Conservation (phyloP, 306 rosid genomes). For the Prunus salicina region DNA sequence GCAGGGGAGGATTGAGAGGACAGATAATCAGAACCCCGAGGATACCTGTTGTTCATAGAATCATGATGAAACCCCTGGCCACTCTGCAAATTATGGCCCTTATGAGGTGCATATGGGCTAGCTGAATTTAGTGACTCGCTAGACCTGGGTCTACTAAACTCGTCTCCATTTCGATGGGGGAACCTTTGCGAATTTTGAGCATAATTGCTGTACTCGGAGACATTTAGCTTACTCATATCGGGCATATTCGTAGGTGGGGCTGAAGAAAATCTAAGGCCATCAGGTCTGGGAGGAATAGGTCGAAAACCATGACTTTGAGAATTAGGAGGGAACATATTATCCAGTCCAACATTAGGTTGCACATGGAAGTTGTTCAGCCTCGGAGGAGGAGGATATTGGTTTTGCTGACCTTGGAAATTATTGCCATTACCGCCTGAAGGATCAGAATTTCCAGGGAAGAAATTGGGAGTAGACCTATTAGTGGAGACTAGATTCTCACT, state of each 20-base stretch:
- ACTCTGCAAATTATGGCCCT: constrained; percentile 43
- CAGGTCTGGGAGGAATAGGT: constrained; percentile 43
- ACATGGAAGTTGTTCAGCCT: constrained; percentile 49
- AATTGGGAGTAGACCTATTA: constrained; percentile 41
- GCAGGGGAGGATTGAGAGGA: constrained; percentile 29
- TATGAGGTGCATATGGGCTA: constrained; percentile 44
- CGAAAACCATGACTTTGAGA: constrained; percentile 43
- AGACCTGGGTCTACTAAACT: constrained; percentile 46
- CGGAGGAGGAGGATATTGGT: constrained; percentile 43
- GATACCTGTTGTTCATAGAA: constrained; percentile 39
- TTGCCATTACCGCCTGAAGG: constrained; percentile 47
- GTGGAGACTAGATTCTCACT: constrained; percentile 22
- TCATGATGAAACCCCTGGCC: constrained; percentile 43
- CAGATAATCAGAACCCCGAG: constrained; percentile 43
- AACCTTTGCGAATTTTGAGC: constrained; percentile 36
- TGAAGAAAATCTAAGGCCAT: constrained; percentile 49
- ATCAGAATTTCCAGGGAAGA: constrained; percentile 38
- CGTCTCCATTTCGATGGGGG: constrained; percentile 48
- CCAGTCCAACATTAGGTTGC: constrained; percentile 50
- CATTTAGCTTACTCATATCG: constrained; percentile 52
- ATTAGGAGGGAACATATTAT: constrained; percentile 38
- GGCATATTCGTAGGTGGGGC: constrained; percentile 39
- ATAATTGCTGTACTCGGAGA: constrained; percentile 43
- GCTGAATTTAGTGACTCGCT: constrained; percentile 32
- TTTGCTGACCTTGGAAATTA: constrained; percentile 41